Base-by-base conservation (phyloP, 345 rosid species). In the Pistacia vera region DNA sequence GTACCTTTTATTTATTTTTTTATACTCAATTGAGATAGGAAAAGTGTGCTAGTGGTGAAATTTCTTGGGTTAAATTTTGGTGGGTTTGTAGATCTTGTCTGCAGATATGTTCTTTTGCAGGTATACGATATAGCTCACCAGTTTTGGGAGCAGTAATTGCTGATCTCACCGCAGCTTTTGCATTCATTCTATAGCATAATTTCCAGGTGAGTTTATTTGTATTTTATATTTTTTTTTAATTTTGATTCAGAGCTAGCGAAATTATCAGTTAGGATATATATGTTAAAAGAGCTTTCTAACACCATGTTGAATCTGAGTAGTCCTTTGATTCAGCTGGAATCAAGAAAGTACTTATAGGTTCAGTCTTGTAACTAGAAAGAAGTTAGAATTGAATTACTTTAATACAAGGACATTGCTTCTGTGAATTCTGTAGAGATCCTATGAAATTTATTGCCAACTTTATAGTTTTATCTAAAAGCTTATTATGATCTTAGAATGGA, bases 71-170 rank as follows among this genome's bases (percentile, higher is more conserved):
- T 63, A 5, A 36, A 5, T 25, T 36, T 58, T 44, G 20, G 17
- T 30, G 46, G 30, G 28, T 56, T 38, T 38, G 4, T 58, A 73
- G 13, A 33, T 46, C 49, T 17, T 38, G 79, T 22, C 12, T 75
- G 56, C 84, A 81, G 79, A 66, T 33, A 49, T 71, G 9, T 44
- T 2, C 66, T 22, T 65, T 70, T 70, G 14, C 59, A 3, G 81
- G 81, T 51, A 20, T 75, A 12, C 30, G 46, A 18, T 65, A 74
- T 49, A 67, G 84, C 76, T 74, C 84, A 59, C 79, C 81, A 5
- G 70, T 74, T 25, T 46, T 81, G n/a, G 33, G 46, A 9, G 13
- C 84, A 0, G 81, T 79, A 22, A 74, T 75, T 28, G 1, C 7
- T 63, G 77, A 81, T 75, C 81, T 81, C 13, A 48, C 49, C 46